Evolutionary conservation across 768 basidiomycete species (phyloP).

Genomic region (Collybia mongolica): DNA sequence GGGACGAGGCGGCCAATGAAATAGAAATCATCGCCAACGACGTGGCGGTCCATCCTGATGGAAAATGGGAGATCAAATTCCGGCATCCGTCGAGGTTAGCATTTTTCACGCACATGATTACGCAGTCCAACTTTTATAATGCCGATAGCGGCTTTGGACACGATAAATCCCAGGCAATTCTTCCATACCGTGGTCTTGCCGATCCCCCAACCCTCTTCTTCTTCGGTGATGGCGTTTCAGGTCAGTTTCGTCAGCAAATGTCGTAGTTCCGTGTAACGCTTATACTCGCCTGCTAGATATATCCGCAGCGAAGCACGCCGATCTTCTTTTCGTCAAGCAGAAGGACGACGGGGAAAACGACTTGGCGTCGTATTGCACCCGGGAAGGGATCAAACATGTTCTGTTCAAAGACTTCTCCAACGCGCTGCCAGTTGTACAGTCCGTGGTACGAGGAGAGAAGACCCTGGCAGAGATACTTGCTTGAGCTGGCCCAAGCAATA

Average conservation of each 20-base stretch:
- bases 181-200: conserved; percentile 77
- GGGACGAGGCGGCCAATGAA: conserved; percentile 63
- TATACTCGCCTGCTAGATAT: conserved; percentile 53
- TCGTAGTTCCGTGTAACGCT: neutral
- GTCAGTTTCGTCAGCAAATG: conserved; percentile 37
- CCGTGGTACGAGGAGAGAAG: conserved; percentile 71
- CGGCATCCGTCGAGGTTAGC: conserved; percentile 83
- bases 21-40: conserved; percentile 97
- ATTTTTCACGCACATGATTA: neutral
- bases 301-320: conserved; percentile 90
- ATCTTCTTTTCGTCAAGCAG: conserved; percentile 91
- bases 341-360: conserved; percentile 82
- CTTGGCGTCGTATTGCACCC: conserved; percentile 77
- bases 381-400: conserved; percentile 77
- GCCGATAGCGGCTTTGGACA: conserved; percentile 78
- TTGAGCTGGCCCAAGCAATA: too few species aligned
- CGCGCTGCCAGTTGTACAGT: conserved; percentile 58
- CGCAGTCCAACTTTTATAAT: neutral
- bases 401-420: conserved; percentile 71
- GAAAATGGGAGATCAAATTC: conserved; percentile 80
- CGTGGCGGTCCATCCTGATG: conserved; percentile 61
- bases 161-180: conserved; percentile 93
- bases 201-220: conserved; percentile 86
- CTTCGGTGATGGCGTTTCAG: conserved; percentile 97
- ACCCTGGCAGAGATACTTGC: conserved; percentile 18